Conservation (phyloP, 169 alveolate genomes). For the Plasmodium vinckei region DNA sequence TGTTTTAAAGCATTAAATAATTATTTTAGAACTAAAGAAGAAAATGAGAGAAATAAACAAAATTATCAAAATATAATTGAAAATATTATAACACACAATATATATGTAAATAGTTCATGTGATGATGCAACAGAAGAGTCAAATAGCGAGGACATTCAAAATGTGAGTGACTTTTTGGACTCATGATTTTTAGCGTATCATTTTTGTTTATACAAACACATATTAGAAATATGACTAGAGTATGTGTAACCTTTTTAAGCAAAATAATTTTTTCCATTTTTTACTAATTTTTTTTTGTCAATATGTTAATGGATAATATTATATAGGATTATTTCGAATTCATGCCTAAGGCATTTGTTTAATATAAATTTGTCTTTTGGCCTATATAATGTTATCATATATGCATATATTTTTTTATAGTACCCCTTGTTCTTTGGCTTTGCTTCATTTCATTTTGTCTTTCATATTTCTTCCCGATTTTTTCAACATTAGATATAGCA, state of each 20-base stretch:
- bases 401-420: too few relatives aligned
- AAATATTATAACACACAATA: conserved; percentile 74
- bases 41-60: conserved; percentile 65
- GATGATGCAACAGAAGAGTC: conserved; percentile 65
- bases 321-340: too few relatives aligned
- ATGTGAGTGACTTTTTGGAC: conserved; percentile 74
- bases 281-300: too few relatives aligned
- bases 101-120: conserved; percentile 58
- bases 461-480: not conserved
- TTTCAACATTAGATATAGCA: not conserved
- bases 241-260: too few relatives aligned
- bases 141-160: conserved; percentile 51
- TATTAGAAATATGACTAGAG: too few relatives aligned
- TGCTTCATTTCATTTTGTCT: conserved; percentile 6
- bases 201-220: too few relatives aligned
- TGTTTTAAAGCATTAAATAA: conserved; percentile 64
- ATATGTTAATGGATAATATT: too few relatives aligned
- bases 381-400: too few relatives aligned
- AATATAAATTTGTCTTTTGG: too few relatives aligned
- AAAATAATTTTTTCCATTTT: too few relatives aligned
- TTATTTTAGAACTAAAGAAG: conserved; percentile 62
- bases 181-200: conserved; percentile 8
- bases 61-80: conserved; percentile 70
- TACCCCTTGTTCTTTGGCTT: not conserved
- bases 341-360: too few relatives aligned